A percentile compares a stretch with the other conserved stretches of the same genome.
phyloP scores from a whole-genome alignment of 805 yeast genomes.

The Saccharomyces paradoxus region DNA sequence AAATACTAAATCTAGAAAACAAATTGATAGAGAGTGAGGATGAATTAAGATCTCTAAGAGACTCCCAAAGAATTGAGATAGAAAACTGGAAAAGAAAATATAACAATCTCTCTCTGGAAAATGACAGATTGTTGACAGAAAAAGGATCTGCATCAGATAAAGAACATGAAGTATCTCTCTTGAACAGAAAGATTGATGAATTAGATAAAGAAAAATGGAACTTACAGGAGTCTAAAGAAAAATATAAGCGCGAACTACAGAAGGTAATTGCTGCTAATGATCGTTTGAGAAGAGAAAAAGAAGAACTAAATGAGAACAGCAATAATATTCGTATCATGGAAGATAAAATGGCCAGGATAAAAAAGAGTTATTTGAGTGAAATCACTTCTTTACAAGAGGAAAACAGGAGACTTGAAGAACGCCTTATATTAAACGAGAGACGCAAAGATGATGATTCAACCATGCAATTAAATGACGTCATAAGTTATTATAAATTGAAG shows the following conservation, averaged over 20 bases:
- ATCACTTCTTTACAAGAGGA: conserved; percentile 20
- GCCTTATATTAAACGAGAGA: background rate
- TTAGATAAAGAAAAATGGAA: background rate
- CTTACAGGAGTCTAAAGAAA: background rate
- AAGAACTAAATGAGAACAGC: background rate
- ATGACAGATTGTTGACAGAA: background rate
- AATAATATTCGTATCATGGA: background rate
- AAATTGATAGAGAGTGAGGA: background rate
- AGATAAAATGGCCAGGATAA: conserved; percentile 10
- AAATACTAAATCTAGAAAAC: background rate
- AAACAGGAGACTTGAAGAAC: conserved; percentile 5
- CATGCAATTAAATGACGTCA: conserved; percentile 1
- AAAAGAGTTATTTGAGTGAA: conserved; percentile 17
- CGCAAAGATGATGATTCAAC: background rate
- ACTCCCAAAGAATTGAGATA: background rate
- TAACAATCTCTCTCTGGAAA: background rate
- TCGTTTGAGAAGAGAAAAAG: background rate
- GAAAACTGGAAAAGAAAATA: background rate
- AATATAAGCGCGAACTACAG: background rate
- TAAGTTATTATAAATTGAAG: conserved; percentile 26
- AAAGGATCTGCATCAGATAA: background rate
- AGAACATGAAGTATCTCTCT: background rate
- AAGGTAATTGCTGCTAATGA: background rate
- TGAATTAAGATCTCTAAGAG: background rate
- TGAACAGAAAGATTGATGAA: background rate